A percentile compares a stretch with the other conserved stretches of the same genome.
These are phyloP conservation scores for Geotrichum armillariae DNA, from an alignment of 1,139 yeast genomes.

Conservation along the genomic window DNA sequence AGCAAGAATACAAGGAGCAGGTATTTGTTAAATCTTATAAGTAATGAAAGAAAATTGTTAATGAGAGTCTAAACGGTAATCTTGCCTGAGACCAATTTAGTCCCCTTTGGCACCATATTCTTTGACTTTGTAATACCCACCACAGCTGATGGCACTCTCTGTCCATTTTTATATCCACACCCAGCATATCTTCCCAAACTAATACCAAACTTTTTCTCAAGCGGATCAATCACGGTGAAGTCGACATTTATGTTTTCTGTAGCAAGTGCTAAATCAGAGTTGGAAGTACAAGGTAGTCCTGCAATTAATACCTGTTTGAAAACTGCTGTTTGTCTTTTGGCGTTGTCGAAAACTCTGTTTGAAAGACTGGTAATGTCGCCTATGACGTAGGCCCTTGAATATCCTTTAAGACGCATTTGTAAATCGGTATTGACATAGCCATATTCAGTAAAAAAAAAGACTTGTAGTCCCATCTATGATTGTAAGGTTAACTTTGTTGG, in stretches of 20 bases:
- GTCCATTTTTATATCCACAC: background rate
- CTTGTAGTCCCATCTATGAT: conserved; percentile 12
- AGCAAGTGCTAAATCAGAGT: background rate
- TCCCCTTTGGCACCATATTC: too few species aligned
- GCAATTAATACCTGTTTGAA: background rate
- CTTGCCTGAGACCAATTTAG: too few species aligned
- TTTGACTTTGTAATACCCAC: background rate
- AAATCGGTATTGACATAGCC: conserved; percentile 1
- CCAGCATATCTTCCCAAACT: conserved; percentile 5
- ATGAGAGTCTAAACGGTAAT: too few species aligned
- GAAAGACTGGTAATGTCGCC: conserved; percentile 7
- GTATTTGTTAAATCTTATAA: too few species aligned
- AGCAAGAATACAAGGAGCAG: too few species aligned
- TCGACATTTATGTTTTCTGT: background rate
- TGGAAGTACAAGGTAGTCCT: background rate
- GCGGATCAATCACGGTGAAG: background rate
- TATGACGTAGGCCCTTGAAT: conserved; percentile 3
- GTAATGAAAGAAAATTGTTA: too few species aligned
- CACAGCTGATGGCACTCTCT: conserved; percentile 2
- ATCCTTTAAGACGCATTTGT: background rate
- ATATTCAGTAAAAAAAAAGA: background rate
- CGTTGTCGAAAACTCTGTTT: conserved; percentile 1
- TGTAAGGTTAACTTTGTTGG: background rate
- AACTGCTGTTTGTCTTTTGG: background rate
- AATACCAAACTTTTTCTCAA: conserved; percentile 2